Evolutionary conservation across 2,329 filamentous ascomycete genomes (phyloP).

Genomic region (Tolypocladium pustulatum): DNA sequence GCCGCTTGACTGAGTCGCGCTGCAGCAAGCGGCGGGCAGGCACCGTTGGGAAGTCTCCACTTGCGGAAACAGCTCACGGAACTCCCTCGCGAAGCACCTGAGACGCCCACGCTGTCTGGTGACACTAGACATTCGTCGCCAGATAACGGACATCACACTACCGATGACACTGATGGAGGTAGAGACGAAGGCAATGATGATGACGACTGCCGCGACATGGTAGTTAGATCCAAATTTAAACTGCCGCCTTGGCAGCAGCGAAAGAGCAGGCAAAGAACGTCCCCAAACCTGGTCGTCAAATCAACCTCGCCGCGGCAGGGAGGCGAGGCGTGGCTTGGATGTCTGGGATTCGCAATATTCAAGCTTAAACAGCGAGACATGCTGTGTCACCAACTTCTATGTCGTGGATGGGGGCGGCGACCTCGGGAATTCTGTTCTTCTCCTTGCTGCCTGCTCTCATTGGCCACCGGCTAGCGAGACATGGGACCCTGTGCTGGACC

Average conservation of each 20-base stretch:
- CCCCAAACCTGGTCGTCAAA: not conserved
- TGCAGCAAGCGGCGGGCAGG: not conserved
- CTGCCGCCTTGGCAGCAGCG: not conserved
- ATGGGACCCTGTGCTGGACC: not conserved
- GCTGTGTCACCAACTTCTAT: not conserved
- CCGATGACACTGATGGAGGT: not conserved
- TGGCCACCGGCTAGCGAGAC: not conserved
- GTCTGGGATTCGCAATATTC: not conserved
- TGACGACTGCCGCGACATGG: not conserved
- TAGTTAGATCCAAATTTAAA: not conserved
- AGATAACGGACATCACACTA: not conserved
- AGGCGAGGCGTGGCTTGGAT: not conserved
- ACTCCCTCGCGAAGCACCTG: not conserved
- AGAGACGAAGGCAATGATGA: not conserved
- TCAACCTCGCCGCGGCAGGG: not conserved
- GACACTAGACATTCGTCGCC: not conserved
- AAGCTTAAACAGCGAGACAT: not conserved
- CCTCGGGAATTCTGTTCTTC: not conserved
- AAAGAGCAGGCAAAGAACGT: not conserved
- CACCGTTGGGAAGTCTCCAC: not conserved
- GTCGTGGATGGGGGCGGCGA: not conserved
- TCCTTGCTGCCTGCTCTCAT: not conserved
- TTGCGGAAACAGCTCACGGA: not conserved
- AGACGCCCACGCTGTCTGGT: not conserved
- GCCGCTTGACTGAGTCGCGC: not conserved